Evolutionary conservation across 305 asterid genomes (phyloP), one percentile per base, ranked within the genome.

Genomic region (Fraxinus ornus): DNA sequence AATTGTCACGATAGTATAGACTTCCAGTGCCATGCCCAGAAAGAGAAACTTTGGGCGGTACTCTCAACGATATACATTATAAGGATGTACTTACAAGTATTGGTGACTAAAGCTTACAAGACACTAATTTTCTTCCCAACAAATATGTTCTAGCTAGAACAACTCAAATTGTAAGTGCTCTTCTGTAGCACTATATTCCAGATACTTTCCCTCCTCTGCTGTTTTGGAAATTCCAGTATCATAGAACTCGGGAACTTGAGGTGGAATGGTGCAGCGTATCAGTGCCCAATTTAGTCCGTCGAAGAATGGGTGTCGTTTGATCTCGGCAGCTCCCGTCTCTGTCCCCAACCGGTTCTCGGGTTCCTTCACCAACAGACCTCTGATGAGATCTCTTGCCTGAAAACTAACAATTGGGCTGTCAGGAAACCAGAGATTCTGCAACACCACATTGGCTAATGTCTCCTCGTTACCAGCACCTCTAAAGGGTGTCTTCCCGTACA

Each of bases 301-400:
- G 22, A 95, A 95, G 85, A 95, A 95, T 0, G 96, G 93, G 84
- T 95, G 99, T 74, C 92, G 88, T 83, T 95, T 95, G 77, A 95
- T 94, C 98, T 94, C 99, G 6, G 98, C 98, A 19, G 99, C 92
- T 22, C 99, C 99, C 0, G 93, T 95, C 80, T 90, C 95, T 0
- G 91, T 83, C n/a, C 99, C 99, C 82, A 94, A 55, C 33, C 99
- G 89, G 78, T 88, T 87, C 85, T 94, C 98, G 0, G 99, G 97
- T 44, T 93, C 97, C 88, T 95, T 95, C 79, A 89, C 94, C 60
- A 95, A 74, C 78, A 95, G 92, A 26, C 97, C 89, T 24, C 93
- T 87, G 77, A 95, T 92, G 17, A 95, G 89, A 85, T 94, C 99
- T 86, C 98, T 87, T 2, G 93, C 98, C 80, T 91, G 97, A 30